phyloP scores from a whole-genome alignment of 2,329 filamentous ascomycete genomes.

The Phialocephala sp. region DNA sequence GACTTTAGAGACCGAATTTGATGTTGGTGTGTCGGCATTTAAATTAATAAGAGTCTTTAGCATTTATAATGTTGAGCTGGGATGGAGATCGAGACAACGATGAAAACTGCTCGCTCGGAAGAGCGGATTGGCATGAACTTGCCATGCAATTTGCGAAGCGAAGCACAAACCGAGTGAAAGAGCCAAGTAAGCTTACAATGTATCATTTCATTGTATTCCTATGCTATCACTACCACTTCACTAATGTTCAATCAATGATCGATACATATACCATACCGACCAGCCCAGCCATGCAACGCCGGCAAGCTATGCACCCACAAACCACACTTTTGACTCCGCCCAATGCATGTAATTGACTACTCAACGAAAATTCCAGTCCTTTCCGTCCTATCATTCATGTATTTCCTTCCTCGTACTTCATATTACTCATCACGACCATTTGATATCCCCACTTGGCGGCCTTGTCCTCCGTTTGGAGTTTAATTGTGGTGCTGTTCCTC shows the following conservation, averaged over 20 bases:
- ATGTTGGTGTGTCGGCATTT: no score
- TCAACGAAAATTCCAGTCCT: slow-evolving; percentile 10
- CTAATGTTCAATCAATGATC: slow-evolving; percentile 4
- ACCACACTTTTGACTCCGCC: slow-evolving; percentile 21
- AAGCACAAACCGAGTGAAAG: background rate
- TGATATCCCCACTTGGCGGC: slow-evolving; percentile 42
- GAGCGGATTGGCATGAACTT: no score
- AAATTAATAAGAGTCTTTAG: no score
- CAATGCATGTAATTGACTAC: slow-evolving; percentile 24
- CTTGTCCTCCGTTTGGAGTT: slow-evolving; percentile 41
- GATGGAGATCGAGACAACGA: no score
- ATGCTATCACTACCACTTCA: slow-evolving; percentile 2
- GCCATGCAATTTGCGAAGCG: no score
- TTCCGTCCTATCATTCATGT: slow-evolving; percentile 12
- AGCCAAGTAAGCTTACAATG: background rate
- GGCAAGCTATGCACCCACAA: slow-evolving; percentile 24
- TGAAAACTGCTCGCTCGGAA: no score
- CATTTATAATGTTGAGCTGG: no score
- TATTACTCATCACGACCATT: slow-evolving; percentile 39
- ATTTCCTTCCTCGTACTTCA: slow-evolving; percentile 4
- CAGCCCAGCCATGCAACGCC: slow-evolving; percentile 2
- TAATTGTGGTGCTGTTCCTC: slow-evolving; percentile 35
- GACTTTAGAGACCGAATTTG: no score
- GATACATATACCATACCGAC: background rate
- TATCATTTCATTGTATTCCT: background rate